Conservation (phyloP, 2,329 filamentous ascomycete species). For the Penicillium vulpinum region DNA sequence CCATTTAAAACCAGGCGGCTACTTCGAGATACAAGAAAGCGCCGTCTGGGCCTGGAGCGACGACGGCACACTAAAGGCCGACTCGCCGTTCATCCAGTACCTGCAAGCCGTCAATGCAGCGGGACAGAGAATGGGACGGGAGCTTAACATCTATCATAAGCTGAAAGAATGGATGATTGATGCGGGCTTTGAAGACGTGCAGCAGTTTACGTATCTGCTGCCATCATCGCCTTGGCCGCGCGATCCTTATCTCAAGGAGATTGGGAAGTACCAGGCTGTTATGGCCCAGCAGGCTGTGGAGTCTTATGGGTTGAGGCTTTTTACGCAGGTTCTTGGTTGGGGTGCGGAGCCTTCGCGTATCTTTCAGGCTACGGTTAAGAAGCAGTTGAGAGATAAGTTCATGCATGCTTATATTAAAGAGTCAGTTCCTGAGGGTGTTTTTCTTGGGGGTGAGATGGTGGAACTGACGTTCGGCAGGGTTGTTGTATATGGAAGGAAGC, state of each 20-base stretch:
- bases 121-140: constrained; percentile 12
- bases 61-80: constrained; percentile 23
- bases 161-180: constrained; percentile 20
- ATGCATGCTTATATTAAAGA: constrained; percentile 20
- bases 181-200: constrained; percentile 31
- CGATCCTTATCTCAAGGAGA: constrained; percentile 18
- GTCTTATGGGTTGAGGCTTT: constrained; percentile 15
- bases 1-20: constrained; percentile 32
- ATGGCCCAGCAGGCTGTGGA: constrained; percentile 17
- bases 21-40: constrained; percentile 29
- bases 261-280: constrained; percentile 14
- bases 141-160: constrained; percentile 19
- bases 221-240: constrained; percentile 18
- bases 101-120: constrained; percentile 14
- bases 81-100: constrained; percentile 15
- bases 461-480: constrained; percentile 3
- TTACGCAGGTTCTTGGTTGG: constrained; percentile 20
- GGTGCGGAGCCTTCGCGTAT: constrained; percentile 12
- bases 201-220: constrained; percentile 11
- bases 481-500: constrained; percentile 8
- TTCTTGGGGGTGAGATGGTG: neutral
- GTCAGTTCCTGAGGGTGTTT: constrained; percentile 8
- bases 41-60: constrained; percentile 26
- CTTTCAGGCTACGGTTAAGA: constrained; percentile 17
- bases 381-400: constrained; percentile 14